phyloP scores from a whole-genome alignment of 169 alveolate genomes.

The Plasmodium sp. region DNA sequence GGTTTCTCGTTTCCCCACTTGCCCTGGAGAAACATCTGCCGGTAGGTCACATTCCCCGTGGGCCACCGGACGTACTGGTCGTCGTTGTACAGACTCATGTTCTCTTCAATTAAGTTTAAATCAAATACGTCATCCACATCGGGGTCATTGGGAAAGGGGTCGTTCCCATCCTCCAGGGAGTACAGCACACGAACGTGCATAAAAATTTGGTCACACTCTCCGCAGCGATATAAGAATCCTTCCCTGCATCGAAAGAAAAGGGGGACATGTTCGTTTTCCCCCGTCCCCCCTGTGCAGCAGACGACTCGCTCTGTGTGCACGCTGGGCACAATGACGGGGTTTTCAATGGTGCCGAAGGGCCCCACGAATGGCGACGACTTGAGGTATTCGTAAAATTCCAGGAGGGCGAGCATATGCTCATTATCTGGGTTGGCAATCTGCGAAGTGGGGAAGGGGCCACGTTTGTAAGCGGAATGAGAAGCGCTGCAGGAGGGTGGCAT shows the following conservation, averaged over 20 bases:
- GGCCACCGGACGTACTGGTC: conserved; percentile 90
- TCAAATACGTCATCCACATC: conserved; percentile 91
- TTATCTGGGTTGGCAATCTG: conserved; percentile 84
- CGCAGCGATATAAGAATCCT: conserved; percentile 93
- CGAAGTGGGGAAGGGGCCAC: background rate
- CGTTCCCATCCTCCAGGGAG: conserved; percentile 89
- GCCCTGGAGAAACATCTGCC: conserved; percentile 85
- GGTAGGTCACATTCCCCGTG: conserved; percentile 85
- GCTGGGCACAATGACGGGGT: conserved; percentile 91
- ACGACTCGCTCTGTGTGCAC: conserved; percentile 89
- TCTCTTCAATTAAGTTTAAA: conserved; percentile 86
- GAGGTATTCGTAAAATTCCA: conserved; percentile 91
- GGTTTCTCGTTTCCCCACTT: conserved; percentile 64
- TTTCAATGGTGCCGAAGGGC: conserved; percentile 92
- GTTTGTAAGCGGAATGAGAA: background rate
- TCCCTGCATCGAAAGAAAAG: conserved; percentile 90
- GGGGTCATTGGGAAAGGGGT: conserved; percentile 89
- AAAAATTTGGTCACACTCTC: conserved; percentile 94
- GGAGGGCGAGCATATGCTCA: conserved; percentile 90
- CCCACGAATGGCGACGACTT: conserved; percentile 91
- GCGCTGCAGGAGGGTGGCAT: background rate
- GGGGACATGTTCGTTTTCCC: conserved; percentile 92
- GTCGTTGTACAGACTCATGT: conserved; percentile 88
- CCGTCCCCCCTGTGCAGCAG: conserved; percentile 92
- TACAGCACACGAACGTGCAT: conserved; percentile 91